Evolutionary conservation across 2,329 filamentous ascomycete genomes (phyloP), one percentile per base, ranked within the genome.

Genomic region (Hymenoscyphus infarciens): DNA sequence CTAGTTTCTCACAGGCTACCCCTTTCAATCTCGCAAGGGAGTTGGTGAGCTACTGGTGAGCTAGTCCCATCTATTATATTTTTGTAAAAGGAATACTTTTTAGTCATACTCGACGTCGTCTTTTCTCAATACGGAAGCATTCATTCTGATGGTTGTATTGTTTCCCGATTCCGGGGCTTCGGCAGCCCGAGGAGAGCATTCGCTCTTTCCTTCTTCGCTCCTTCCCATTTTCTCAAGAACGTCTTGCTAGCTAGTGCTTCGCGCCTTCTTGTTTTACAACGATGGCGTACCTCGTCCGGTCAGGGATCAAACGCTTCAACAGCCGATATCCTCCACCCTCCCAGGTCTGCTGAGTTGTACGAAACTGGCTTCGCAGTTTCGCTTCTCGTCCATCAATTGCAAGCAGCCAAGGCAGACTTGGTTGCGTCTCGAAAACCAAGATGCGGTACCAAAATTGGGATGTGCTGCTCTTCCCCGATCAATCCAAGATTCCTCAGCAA

Each of bases 391-490:
- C 56, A 31, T 63, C 49, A 33, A 54, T 61, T 55, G 29, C 42
- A 58, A 45, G 33, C 52, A 54, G 49, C 39, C 16, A 19, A 22
- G 10, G 42, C n/a, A 4, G 19, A 49, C 42, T 61, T 55, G 39
- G 31, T 29, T 58, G 11, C 55, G 45, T 39, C 29, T 33, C 27
- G 42, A 38, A 49, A 10, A 55, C 27, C 31, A 70, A 62, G 54
- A 96, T 96, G 92, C 87, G 91, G 63, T 96, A 89, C 80, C 84
- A 91, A 69, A 87, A 91, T 71, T 96, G 91, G 92, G 92, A 96
- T 71, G 83, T 95, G 61, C 84, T 96, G 53, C 80, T 96, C 65
- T 96, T 96, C 74, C 88, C 90, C 0, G 78, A 79, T 16, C 76
- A 75, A 65, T 86, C 82, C 69, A 87, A 86, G 69, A 77, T 89